These are phyloP conservation scores for Immersiella caudata DNA, from an alignment of 495 filamentous ascomycete species.

Conservation along the genomic window DNA sequence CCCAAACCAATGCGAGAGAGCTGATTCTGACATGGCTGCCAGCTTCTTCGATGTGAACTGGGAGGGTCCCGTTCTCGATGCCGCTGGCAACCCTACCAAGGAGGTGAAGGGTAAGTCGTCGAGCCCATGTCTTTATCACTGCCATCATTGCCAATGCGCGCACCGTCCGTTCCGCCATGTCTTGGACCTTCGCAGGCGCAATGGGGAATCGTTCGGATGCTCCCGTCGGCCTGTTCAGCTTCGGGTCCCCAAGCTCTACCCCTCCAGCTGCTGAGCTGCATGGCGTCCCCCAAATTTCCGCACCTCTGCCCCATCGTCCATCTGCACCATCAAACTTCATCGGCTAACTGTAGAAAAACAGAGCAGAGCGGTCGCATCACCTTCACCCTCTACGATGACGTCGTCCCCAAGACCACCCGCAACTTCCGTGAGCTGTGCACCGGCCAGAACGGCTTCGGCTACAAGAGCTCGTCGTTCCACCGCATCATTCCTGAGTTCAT, in stretches of 20 bases:
- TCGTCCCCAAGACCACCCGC: slow-evolving; percentile 86
- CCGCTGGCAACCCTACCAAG: slow-evolving; percentile 56
- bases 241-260: background rate
- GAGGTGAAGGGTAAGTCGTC: slow-evolving; percentile 62
- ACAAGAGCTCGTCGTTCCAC: slow-evolving; percentile 85
- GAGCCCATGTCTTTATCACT: slow-evolving; percentile 19
- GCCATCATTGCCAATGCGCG: slow-evolving; percentile 12
- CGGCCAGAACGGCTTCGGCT: slow-evolving; percentile 85
- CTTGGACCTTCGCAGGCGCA: background rate
- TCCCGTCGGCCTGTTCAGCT: background rate
- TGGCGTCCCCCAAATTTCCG: background rate
- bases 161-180: background rate
- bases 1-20: background rate
- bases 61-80: slow-evolving; percentile 66
- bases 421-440: slow-evolving; percentile 97
- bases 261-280: background rate
- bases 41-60: slow-evolving; percentile 56
- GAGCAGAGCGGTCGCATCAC: slow-evolving; percentile 79
- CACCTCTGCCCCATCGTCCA: slow-evolving; percentile 1
- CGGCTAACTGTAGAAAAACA: slow-evolving; percentile 42
- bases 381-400: slow-evolving; percentile 86
- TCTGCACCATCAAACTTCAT: background rate
- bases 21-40: slow-evolving; percentile 15
- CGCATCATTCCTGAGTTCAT: slow-evolving; percentile 96
- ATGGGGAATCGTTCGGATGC: background rate